Percentiles rank a stretch among this genome's conserved stretches.
These are phyloP conservation scores for Forsythia suspensa DNA, from an alignment of 257 asterid species.

Conservation along the genomic window DNA sequence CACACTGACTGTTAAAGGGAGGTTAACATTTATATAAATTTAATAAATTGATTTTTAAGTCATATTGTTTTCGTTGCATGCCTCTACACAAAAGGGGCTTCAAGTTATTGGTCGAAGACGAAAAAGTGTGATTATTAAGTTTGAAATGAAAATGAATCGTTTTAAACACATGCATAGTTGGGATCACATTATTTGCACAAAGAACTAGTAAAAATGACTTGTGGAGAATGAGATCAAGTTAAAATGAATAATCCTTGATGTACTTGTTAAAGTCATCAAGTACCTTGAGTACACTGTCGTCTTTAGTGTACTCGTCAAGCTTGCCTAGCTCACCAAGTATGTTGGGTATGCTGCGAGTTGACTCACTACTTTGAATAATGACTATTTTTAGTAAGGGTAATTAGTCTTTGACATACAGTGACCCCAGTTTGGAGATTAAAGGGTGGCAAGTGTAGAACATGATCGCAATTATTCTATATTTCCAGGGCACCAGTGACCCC, in stretches of 20 bases:
- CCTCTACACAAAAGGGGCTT: not conserved
- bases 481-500: not conserved
- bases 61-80: no score
- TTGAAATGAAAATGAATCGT: not conserved
- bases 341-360: not conserved
- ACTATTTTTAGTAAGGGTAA: not conserved
- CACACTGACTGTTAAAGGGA: no score
- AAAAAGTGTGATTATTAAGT: not conserved
- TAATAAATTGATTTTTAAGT: no score
- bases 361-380: not conserved
- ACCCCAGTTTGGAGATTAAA: not conserved
- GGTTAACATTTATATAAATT: no score
- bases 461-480: not conserved
- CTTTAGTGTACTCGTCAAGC: not conserved
- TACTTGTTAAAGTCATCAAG: not conserved
- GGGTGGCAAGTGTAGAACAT: not conserved
- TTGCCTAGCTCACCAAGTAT: not conserved
- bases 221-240: not conserved
- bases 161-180: not conserved
- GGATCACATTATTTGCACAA: not conserved
- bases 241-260: not conserved
- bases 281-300: not conserved
- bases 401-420: not conserved
- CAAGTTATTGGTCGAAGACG: not conserved
- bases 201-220: not conserved